Conservation (phyloP, 345 rosid genomes). For the Ceriops tagal region DNA sequence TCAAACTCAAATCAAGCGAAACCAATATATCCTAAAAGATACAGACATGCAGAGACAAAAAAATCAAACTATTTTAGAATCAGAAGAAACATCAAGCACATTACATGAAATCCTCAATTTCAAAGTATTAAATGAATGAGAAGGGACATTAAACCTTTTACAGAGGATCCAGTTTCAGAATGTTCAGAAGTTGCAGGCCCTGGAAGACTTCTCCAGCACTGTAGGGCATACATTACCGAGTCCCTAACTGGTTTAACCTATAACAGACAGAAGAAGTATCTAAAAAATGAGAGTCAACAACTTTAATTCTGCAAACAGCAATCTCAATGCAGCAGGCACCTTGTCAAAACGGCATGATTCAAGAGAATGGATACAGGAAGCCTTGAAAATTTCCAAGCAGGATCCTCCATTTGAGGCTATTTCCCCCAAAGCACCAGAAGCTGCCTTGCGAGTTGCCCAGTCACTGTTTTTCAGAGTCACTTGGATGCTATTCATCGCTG, state of each 20-base stretch:
- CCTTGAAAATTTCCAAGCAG: constrained; percentile 61
- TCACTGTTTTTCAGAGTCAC: constrained; percentile 72
- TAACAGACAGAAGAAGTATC: constrained; percentile 21
- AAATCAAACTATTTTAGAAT: not conserved
- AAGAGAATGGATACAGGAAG: constrained; percentile 66
- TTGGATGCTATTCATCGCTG: constrained; percentile 70
- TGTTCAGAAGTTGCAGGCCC: constrained; percentile 61
- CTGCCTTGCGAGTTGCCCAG: constrained; percentile 95
- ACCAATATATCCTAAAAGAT: not conserved
- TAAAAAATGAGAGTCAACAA: not conserved
- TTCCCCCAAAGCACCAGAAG: constrained; percentile 68
- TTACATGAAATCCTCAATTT: not conserved
- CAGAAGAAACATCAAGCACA: not conserved
- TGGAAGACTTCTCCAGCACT: constrained; percentile 69
- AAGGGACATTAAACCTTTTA: constrained; percentile 53
- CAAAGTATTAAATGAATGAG: constrained; percentile 1
- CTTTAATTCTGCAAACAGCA: not conserved
- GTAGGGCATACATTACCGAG: constrained; percentile 63
- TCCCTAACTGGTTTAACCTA: constrained; percentile 98
- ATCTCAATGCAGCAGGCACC: constrained; percentile 33
- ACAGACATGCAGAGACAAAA: not conserved
- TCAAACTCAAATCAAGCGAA: not conserved
- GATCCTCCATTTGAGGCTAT: constrained; percentile 68
- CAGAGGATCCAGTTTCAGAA: constrained; percentile 72
- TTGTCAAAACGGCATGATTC: constrained; percentile 95